Evolutionary conservation across 768 basidiomycete genomes (phyloP).

Genomic region (Dacryopinax spathularia): DNA sequence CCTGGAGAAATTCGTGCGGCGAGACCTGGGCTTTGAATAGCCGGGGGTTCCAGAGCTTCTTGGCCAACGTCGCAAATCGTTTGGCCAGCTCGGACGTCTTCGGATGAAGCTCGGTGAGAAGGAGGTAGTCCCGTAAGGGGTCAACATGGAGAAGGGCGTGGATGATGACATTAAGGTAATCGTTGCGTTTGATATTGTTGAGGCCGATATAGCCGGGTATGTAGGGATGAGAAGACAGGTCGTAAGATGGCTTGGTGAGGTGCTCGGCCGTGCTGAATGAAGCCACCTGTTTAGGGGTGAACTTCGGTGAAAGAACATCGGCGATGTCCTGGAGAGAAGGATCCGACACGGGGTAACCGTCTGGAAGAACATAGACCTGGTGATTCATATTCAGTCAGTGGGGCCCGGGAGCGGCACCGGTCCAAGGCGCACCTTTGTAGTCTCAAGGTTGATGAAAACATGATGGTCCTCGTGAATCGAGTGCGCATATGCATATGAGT

Average conservation of each 20-base stretch:
- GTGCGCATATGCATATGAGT: slow-evolving; percentile 90
- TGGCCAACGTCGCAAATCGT: slow-evolving; percentile 73
- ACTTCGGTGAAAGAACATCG: slow-evolving; percentile 77
- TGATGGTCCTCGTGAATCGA: slow-evolving; percentile 97
- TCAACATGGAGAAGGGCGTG: slow-evolving; percentile 84
- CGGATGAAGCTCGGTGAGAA: slow-evolving; percentile 41
- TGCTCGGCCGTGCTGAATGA: slow-evolving; percentile 44
- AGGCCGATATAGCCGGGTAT: slow-evolving; percentile 87
- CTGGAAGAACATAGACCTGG: slow-evolving; percentile 92
- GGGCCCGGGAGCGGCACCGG: slow-evolving; percentile 13
- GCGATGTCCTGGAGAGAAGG: slow-evolving; percentile 93
- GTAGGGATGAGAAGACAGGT: slow-evolving; percentile 68
- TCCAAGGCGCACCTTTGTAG: slow-evolving; percentile 57
- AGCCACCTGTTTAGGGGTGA: slow-evolving; percentile 41
- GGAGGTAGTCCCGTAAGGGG: slow-evolving; percentile 74
- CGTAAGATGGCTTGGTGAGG: slow-evolving; percentile 65
- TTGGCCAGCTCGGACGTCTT: slow-evolving; percentile 63
- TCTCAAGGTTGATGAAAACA: slow-evolving; percentile 91
- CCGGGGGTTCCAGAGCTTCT: slow-evolving; percentile 91
- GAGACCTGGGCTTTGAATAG: slow-evolving; percentile 96
- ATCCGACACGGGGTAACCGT: slow-evolving; percentile 91
- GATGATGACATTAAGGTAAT: slow-evolving; percentile 94
- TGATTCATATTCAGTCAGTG: slow-evolving; percentile 1
- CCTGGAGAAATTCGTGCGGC: slow-evolving; percentile 97
- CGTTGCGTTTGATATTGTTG: slow-evolving; percentile 95